Conservation (phyloP, 345 rosid species). For the Linum usitatissimum region DNA sequence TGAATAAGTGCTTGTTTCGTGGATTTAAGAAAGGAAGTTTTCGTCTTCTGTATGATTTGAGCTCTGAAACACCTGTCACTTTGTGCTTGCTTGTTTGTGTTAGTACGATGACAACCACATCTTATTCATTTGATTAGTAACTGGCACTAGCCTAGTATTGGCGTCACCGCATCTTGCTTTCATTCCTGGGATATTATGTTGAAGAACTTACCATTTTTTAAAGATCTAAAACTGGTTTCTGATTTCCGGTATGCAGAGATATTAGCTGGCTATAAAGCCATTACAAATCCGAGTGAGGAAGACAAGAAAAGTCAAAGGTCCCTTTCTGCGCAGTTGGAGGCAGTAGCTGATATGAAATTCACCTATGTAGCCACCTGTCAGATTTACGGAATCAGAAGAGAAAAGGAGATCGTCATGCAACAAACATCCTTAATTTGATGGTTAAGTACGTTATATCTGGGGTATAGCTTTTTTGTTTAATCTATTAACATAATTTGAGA, state of each 20-base stretch:
- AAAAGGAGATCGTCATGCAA: conserved; percentile 87
- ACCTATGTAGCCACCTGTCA: conserved; percentile 96
- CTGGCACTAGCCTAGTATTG: background rate
- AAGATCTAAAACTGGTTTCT: conserved; percentile 10
- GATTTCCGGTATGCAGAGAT: conserved; percentile 53
- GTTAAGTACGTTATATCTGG: conserved; percentile 63
- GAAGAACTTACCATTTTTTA: background rate
- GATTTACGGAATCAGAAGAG: conserved; percentile 82
- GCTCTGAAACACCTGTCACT: background rate
- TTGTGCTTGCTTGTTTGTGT: too few relatives aligned
- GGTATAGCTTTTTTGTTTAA: conserved; percentile 2
- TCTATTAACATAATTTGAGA: conserved; percentile 1
- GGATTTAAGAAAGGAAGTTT: background rate
- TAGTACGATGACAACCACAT: too few relatives aligned
- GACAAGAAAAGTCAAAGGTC: conserved; percentile 91
- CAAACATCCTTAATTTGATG: conserved; percentile 92
- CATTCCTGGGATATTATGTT: background rate
- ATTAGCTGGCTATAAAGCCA: conserved; percentile 87
- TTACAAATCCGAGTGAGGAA: conserved; percentile 69
- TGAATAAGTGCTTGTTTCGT: conserved; percentile 10
- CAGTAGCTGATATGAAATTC: conserved; percentile 92
- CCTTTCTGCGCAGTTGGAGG: conserved; percentile 70
- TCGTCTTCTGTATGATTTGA: conserved; percentile 4
- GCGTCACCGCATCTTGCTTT: background rate
- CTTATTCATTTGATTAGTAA: background rate